phyloP scores from a whole-genome alignment of 495 filamentous ascomycete species.

The Penicillium flavigenum region DNA sequence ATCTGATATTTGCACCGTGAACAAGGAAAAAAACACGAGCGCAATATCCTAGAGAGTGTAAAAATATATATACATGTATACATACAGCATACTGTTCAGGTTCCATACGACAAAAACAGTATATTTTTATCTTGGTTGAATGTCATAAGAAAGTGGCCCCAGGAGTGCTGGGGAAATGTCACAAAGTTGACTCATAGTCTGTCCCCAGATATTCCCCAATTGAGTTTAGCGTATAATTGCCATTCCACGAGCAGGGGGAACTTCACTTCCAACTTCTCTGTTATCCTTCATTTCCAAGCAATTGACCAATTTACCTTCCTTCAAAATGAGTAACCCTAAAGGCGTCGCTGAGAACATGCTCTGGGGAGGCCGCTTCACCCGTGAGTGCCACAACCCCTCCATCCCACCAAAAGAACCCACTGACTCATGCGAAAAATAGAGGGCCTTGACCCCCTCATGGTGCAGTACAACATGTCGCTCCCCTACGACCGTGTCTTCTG shows the following conservation, averaged over 20 bases:
- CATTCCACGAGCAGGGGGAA: slow-evolving; percentile 12
- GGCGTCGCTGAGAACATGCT: slow-evolving; percentile 61
- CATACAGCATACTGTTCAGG: background rate
- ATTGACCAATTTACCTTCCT: slow-evolving; percentile 9
- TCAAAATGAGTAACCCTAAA: slow-evolving; percentile 45
- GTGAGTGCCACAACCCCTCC: slow-evolving; percentile 41
- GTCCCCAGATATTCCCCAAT: slow-evolving; percentile 17
- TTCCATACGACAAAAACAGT: background rate
- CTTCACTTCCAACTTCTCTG: slow-evolving; percentile 3
- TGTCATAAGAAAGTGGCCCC: too few species aligned
- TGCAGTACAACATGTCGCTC: slow-evolving; percentile 83
- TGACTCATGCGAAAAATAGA: slow-evolving; percentile 46
- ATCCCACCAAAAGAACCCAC: slow-evolving; percentile 16
- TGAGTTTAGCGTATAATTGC: slow-evolving; percentile 25
- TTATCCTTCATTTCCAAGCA: slow-evolving; percentile 14
- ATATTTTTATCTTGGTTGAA: too few species aligned
- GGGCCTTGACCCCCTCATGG: slow-evolving; percentile 86
- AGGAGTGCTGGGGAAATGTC: background rate
- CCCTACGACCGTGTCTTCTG: slow-evolving; percentile 81
- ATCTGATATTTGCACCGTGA: background rate
- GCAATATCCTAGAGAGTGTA: background rate
- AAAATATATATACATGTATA: too few species aligned
- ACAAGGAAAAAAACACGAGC: background rate
- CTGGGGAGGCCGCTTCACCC: slow-evolving; percentile 82
- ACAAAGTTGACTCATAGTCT: background rate